These are phyloP conservation scores for Dioscorea cayenensis DNA, from an alignment of 116 monocot genomes.

Conservation along the genomic window DNA sequence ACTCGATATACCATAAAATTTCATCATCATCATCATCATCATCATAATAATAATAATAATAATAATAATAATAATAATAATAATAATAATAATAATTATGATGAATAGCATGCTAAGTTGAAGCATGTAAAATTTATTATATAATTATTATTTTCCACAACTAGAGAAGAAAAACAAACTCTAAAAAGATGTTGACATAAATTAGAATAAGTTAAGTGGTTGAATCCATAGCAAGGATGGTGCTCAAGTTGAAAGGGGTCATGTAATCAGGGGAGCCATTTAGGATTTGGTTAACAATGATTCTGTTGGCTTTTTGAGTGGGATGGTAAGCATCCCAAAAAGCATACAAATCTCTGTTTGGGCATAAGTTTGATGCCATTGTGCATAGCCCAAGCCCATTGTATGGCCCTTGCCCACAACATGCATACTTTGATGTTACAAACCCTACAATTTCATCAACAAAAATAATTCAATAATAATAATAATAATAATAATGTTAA, in stretches of 20 bases:
- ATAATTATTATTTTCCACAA: too few species aligned
- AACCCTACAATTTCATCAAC: slow-evolving; percentile 10
- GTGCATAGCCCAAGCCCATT: slow-evolving; percentile 43
- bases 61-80: too few species aligned
- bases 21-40: too few species aligned
- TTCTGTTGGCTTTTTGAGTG: slow-evolving; percentile 25
- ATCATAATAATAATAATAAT: too few species aligned
- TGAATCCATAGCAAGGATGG: slow-evolving; percentile 22
- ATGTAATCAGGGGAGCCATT: slow-evolving; percentile 16
- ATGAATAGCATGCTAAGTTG: too few species aligned
- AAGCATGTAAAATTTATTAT: too few species aligned
- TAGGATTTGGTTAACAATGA: slow-evolving; percentile 27
- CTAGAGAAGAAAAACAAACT: too few species aligned
- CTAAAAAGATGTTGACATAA: too few species aligned
- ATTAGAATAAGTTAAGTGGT: background rate
- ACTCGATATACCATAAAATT: too few species aligned
- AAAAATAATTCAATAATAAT: background rate
- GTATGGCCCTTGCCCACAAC: slow-evolving; percentile 45
- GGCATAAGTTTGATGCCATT: slow-evolving; percentile 27
- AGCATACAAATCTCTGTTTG: slow-evolving; percentile 16
- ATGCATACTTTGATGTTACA: slow-evolving; percentile 27
- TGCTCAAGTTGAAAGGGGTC: slow-evolving; percentile 34
- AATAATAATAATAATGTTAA: too few species aligned
- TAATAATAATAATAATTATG: too few species aligned
- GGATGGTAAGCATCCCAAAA: slow-evolving; percentile 48